Conservation (phyloP, 2,329 filamentous ascomycete genomes). For the Helicocarpus griseus region DNA sequence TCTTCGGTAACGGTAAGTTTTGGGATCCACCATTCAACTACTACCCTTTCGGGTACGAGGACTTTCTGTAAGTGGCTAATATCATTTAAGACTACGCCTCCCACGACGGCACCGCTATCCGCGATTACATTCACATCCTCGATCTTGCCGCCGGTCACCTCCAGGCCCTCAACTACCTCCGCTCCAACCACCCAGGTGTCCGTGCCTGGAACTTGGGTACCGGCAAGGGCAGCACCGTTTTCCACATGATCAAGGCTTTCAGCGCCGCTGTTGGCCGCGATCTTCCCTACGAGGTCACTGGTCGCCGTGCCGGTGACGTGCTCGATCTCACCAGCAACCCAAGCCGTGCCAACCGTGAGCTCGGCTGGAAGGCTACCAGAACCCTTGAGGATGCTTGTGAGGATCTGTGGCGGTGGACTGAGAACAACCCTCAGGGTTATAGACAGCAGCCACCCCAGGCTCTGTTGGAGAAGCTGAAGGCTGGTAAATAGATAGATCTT, state of each 20-base stretch:
- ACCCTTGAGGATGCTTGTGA: conserved; percentile 88
- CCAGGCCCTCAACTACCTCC: conserved; percentile 81
- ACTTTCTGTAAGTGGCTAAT: too few species aligned
- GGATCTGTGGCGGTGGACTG: conserved; percentile 93
- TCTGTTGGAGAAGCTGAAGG: conserved; percentile 49
- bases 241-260: conserved; percentile 96
- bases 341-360: conserved; percentile 72
- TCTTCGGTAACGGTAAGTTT: conserved; percentile 81
- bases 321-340: conserved; percentile 92
- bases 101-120: conserved; percentile 83
- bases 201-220: conserved; percentile 96
- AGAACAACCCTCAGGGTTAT: conserved; percentile 94
- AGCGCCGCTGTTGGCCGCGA: conserved; percentile 74
- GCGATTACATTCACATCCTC: conserved; percentile 96
- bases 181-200: conserved; percentile 73
- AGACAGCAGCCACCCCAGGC: conserved; percentile 79
- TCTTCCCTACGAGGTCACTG: conserved; percentile 76
- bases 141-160: conserved; percentile 82
- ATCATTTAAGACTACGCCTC: conserved; percentile 74
- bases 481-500: not conserved
- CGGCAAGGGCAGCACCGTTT: conserved; percentile 87
- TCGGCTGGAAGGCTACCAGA: conserved; percentile 83
- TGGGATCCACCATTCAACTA: conserved; percentile 5
- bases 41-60: not conserved
- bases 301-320: conserved; percentile 77